Evolutionary conservation across 345 rosid genomes (phyloP), one percentile per base, ranked within the genome.

Genomic region (Sisymbrium altissimum): DNA sequence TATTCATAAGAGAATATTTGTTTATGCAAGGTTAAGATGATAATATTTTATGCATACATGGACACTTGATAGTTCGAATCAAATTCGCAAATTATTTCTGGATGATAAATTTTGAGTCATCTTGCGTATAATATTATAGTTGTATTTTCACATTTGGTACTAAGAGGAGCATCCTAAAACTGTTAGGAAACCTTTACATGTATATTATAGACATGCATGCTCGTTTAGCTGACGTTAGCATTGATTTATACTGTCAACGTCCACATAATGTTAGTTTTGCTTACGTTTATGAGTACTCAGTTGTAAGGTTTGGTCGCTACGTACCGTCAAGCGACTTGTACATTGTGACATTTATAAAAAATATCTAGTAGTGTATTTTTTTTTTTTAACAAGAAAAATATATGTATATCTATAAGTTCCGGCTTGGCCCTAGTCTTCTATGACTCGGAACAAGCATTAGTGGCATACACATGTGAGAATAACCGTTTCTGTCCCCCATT

Each of bases 221-320:
- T 70, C 25, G 27, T 44, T 40, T 44, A 73, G 70, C 57, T 54
- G 46, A 50, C 59, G 38, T 30, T 33, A 15, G 30, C 65, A 73
- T 64, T 33, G 64, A 55, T 43, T 64, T 21, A 29, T 43, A 73
- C 45, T 30, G 56, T 63, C 55, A 63, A 40, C 76, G 27, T 53
- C 64, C 45, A 52, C 64, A 32, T 40, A 63, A 30, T 63, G 70
- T 38, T 49, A 50, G 41, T 49, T 39, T 40, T 27, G 52, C 68
- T 41, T 61, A 40, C 63, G 63, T 44, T 15, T 40, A 52, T 32
- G 35, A 52, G 35, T 50, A 9, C 4, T n/a, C 76, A 7, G 2
- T 19, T 63, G 25, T 15, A 5, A 44, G 39, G 39, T 54, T 64
- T 44, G 71, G 65, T 57, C 44, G 55, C 55, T 41, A n/a, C n/a